Evolutionary conservation across 148 eudicot species (phyloP).

Genomic region (Arbutus unedo): DNA sequence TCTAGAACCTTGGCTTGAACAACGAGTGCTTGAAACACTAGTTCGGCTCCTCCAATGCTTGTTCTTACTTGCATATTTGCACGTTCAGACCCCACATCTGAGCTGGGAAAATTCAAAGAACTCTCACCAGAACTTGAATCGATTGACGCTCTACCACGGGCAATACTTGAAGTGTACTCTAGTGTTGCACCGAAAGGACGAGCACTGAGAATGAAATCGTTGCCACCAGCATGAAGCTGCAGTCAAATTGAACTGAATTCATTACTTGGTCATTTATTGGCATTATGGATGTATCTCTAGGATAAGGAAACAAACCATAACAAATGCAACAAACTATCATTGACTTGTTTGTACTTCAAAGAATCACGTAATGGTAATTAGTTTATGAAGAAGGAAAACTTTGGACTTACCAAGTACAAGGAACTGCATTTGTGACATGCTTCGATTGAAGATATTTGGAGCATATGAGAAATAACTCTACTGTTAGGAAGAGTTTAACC

Average conservation of each 20-base stretch:
- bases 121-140: too few relatives aligned
- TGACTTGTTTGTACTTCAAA: neutral
- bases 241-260: constrained; percentile 8
- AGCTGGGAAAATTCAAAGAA: too few relatives aligned
- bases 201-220: constrained; percentile 30
- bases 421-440: neutral
- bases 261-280: neutral
- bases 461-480: too few relatives aligned
- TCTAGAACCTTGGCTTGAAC: constrained; percentile 42
- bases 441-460: too few relatives aligned
- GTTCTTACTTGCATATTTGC: too few relatives aligned
- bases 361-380: neutral
- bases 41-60: too few relatives aligned
- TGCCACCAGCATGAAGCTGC: constrained; percentile 42
- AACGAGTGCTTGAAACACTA: too few relatives aligned
- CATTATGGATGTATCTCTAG: neutral
- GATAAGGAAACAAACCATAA: neutral
- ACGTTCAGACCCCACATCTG: too few relatives aligned
- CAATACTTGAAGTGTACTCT: constrained; percentile 29
- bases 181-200: constrained; percentile 42
- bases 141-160: too few relatives aligned
- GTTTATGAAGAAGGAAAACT: neutral
- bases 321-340: neutral
- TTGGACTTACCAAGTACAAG: neutral
- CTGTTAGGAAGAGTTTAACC: too few relatives aligned